phyloP scores from a whole-genome alignment of 371 early-diverging fungal genomes.

The Mucor plumbeus region DNA sequence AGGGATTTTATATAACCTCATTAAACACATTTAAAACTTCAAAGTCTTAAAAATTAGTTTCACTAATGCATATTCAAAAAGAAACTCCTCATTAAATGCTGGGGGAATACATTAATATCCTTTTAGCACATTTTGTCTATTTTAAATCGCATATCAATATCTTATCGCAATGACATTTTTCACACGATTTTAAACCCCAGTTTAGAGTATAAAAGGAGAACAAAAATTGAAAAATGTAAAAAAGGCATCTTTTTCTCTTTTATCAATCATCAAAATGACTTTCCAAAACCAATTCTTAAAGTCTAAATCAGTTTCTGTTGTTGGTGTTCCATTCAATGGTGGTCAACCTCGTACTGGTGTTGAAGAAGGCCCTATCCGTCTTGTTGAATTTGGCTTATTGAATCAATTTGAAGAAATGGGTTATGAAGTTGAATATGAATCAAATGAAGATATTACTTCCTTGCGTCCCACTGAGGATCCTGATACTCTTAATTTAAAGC shows the following conservation, averaged over 20 bases:
- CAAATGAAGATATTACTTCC: conserved; percentile 61
- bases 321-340: conserved; percentile 78
- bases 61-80: too few species aligned
- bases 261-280: conserved; percentile 2
- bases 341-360: conserved; percentile 89
- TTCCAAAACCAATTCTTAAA: conserved; percentile 33
- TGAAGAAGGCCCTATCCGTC: conserved; percentile 84
- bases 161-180: conserved; percentile 3
- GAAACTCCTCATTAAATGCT: too few species aligned
- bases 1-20: neutral
- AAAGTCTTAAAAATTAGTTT: too few species aligned
- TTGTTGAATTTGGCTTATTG: conserved; percentile 85
- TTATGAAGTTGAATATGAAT: conserved; percentile 77
- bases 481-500: conserved; percentile 78
- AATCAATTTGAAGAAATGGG: conserved; percentile 84
- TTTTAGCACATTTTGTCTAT: too few species aligned
- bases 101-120: too few species aligned
- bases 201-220: neutral
- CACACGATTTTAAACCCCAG: conserved; percentile 7
- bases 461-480: conserved; percentile 72
- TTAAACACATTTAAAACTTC: too few species aligned
- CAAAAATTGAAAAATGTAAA: conserved; percentile 2
- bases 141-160: neutral
- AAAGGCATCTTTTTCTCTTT: conserved; percentile 6
- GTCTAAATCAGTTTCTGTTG: conserved; percentile 37